Base-by-base conservation (phyloP, 2,329 filamentous ascomycete genomes). In the Alternaria brassicae region DNA sequence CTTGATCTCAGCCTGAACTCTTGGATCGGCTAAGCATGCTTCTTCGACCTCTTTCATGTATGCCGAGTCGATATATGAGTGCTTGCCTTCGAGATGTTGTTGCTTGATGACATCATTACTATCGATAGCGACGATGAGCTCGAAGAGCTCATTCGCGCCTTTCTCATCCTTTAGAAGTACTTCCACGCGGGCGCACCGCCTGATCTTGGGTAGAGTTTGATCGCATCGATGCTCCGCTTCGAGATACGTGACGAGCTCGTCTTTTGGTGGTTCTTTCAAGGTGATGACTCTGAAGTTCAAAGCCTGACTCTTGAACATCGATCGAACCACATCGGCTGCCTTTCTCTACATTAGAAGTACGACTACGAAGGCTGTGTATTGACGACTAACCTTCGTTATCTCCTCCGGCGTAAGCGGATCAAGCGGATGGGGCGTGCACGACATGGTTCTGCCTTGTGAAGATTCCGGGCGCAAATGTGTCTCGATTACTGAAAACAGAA, bases 271-370 rank as follows among this genome's bases (percentile, higher is more conserved):
- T 60, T 86, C 84, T 13, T 71, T 70, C 9, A 86, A 77, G 0
- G 82, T 83, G 60, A 85, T 81, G 54, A 82, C 80, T 3, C 83
- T 79, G 64, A 86, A 86, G 55, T 80, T 78, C 7, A 74, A 63
- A 2, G 63, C 73, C 0, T 73, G 58, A 3, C 68, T 72, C 2
- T 73, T 69, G 4, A 81, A 75, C 2, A 74, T 60, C 37, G 76
- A 68, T 2, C 78, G 76, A 0, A 80, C 79, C 47, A 72, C 61
- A 48, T 77, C 65, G 25, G 72, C 71, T 54, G 61, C 62, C 66
- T 69, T 21, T 19, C 0, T 39, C 1, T 4, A n/a, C 5, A 0
- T 39, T 1, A 39, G 3, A 30, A 4, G 12, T 13, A 12, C 3
- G 4, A 21, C 6, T 17, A 39, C 9, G 2, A 4, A 13, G 6